Conservation (phyloP, 1,284 basidiomycete species). For the Apiotrichum akiyoshidainum region DNA sequence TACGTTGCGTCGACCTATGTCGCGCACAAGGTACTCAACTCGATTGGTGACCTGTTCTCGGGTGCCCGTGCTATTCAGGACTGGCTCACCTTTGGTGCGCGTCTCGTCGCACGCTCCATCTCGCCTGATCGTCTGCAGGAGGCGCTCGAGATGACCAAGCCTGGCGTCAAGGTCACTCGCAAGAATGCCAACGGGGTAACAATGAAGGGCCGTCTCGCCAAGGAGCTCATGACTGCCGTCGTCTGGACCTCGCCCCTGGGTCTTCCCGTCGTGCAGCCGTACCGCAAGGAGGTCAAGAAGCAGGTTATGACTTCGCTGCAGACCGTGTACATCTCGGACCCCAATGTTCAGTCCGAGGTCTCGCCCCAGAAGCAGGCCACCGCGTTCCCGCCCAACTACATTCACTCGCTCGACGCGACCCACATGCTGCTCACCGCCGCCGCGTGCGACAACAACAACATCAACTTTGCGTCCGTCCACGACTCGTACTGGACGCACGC, state of each 20-base stretch:
- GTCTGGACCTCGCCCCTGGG: constrained; percentile 96
- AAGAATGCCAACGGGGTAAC: background rate
- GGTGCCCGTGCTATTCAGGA: constrained; percentile 88
- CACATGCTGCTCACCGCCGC: constrained; percentile 99
- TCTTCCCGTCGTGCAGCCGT: constrained; percentile 93
- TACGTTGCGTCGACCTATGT: constrained; percentile 80
- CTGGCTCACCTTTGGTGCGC: constrained; percentile 81
- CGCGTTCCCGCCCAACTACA: constrained; percentile 98
- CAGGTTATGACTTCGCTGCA: constrained; percentile 76
- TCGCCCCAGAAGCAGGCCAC: constrained; percentile 84
- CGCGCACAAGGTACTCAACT: constrained; percentile 71
- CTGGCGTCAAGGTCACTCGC: background rate
- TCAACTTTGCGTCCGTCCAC: constrained; percentile 93
- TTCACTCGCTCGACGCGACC: constrained; percentile 95
- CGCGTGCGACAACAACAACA: constrained; percentile 68
- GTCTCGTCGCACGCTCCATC: constrained; percentile 83
- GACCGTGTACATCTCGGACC: constrained; percentile 90
- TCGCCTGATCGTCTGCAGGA: constrained; percentile 67
- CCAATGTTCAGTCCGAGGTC: constrained; percentile 73
- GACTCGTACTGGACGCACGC: constrained; percentile 99
- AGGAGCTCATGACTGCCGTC: constrained; percentile 93
- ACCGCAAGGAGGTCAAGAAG: constrained; percentile 81
- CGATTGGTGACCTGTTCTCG: constrained; percentile 88
- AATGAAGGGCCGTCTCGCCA: constrained; percentile 55
- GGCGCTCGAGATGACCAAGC: background rate